phyloP scores from a whole-genome alignment of 345 rosid species.

The Viola odorata region DNA sequence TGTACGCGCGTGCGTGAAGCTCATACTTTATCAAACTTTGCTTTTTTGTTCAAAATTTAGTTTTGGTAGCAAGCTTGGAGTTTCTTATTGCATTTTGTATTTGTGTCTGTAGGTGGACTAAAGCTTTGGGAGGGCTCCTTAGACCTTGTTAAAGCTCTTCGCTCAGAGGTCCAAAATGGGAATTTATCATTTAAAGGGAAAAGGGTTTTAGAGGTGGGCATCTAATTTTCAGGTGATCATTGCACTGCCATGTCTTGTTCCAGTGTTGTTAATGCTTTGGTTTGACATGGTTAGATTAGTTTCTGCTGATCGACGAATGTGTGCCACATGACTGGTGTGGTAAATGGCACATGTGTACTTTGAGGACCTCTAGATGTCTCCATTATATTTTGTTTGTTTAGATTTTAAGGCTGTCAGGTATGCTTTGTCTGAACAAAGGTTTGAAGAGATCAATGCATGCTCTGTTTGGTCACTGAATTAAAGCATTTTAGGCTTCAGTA shows the following conservation, averaged over 20 bases:
- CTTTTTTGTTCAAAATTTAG: background rate
- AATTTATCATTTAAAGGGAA: slow-evolving; percentile 52
- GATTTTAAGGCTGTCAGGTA: too few relatives aligned
- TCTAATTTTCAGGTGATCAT: slow-evolving; percentile 26
- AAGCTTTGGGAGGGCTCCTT: slow-evolving; percentile 97
- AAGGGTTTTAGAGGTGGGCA: slow-evolving; percentile 74
- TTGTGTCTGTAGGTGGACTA: slow-evolving; percentile 58
- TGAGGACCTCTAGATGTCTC: too few relatives aligned
- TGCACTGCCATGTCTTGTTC: background rate
- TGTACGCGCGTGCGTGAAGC: background rate
- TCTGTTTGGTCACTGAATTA: background rate
- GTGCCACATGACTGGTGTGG: background rate
- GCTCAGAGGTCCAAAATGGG: slow-evolving; percentile 44
- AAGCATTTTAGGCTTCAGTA: too few relatives aligned
- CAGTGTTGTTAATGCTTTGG: background rate
- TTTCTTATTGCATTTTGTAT: background rate
- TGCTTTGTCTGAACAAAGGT: too few relatives aligned
- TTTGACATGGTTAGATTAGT: background rate
- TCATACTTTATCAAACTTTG: background rate
- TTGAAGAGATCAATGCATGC: background rate
- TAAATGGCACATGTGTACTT: too few relatives aligned
- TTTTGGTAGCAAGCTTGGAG: background rate
- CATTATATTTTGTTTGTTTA: too few relatives aligned
- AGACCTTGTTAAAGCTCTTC: slow-evolving; percentile 81
- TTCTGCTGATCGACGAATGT: background rate